Conservation (phyloP, 148 eudicot species). For the Diospyros kaki region DNA sequence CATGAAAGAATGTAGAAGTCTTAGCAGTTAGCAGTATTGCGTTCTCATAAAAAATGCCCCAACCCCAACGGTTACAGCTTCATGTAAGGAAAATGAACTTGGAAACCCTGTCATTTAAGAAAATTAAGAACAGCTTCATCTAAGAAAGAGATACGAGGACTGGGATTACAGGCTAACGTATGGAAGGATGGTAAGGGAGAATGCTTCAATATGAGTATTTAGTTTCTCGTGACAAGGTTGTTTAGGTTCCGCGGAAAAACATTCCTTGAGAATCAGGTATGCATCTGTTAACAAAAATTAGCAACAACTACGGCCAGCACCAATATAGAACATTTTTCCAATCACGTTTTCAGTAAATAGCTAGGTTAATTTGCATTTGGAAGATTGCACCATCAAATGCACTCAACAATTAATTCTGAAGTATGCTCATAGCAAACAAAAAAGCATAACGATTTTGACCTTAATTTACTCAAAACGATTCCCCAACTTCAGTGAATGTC, state of each 20-base stretch:
- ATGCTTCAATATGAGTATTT: not conserved
- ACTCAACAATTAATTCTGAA: not conserved
- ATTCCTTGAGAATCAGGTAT: not conserved
- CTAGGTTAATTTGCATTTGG: not conserved
- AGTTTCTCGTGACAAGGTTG: not conserved
- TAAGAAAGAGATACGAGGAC: not conserved
- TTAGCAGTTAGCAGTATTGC: not conserved
- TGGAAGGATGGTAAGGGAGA: not conserved
- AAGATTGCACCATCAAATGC: not conserved
- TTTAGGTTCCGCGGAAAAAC: not conserved
- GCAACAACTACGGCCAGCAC: not conserved
- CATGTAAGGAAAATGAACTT: not conserved
- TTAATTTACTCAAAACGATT: not conserved
- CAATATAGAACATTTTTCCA: too few species aligned
- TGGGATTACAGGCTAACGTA: not conserved
- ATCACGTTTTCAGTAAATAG: too few species aligned
- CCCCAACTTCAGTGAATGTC: not conserved
- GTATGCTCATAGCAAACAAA: not conserved
- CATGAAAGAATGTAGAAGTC: not conserved
- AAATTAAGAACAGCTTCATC: slow-evolving; percentile 6
- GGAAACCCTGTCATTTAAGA: not conserved
- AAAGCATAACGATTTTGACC: not conserved
- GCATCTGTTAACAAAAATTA: not conserved
- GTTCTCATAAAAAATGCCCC: too few species aligned
- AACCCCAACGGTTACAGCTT: too few species aligned